Evolutionary conservation across 805 yeast species (phyloP).

Genomic region (Saccharomycopsis sp.): DNA sequence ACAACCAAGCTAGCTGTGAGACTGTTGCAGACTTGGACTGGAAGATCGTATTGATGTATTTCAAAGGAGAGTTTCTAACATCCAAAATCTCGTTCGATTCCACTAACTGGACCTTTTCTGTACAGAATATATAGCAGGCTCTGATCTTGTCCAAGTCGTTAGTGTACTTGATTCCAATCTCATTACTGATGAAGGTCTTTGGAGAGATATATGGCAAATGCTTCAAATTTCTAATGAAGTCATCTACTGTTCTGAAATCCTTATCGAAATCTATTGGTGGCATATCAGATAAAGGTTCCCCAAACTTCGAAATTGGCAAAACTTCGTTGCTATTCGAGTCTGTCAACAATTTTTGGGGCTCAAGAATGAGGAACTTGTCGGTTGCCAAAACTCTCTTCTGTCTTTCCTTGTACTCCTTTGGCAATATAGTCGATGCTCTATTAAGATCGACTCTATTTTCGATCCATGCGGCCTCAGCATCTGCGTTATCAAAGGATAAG

Average conservation of each 20-base stretch:
- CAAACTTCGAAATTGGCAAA: constrained; percentile 21
- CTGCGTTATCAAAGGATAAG: constrained; percentile 32
- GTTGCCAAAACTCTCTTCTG: constrained; percentile 55
- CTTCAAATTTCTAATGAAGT: constrained; percentile 31
- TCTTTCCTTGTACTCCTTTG: constrained; percentile 63
- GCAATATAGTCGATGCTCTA: constrained; percentile 63
- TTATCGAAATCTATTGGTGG: constrained; percentile 10
- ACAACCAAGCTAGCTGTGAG: constrained; percentile 70
- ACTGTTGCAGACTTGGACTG: constrained; percentile 49
- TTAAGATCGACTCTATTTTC: constrained; percentile 54
- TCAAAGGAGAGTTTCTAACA: constrained; percentile 26
- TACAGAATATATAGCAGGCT: constrained; percentile 56
- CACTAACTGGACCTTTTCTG: constrained; percentile 49
- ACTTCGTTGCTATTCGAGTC: constrained; percentile 43
- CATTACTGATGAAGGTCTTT: constrained; percentile 47
- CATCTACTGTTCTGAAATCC: constrained; percentile 38
- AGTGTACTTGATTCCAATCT: constrained; percentile 45
- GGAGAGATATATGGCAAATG: constrained; percentile 38
- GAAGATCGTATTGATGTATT: constrained; percentile 27
- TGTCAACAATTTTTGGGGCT: constrained; percentile 48
- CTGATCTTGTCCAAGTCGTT: constrained; percentile 55
- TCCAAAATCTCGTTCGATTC: constrained; percentile 33
- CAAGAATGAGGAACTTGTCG: constrained; percentile 54
- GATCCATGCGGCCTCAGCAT: constrained; percentile 43
- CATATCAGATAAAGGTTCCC: background rate